Conservation (phyloP, 163 green algal genomes). For the Volvox carteri region DNA sequence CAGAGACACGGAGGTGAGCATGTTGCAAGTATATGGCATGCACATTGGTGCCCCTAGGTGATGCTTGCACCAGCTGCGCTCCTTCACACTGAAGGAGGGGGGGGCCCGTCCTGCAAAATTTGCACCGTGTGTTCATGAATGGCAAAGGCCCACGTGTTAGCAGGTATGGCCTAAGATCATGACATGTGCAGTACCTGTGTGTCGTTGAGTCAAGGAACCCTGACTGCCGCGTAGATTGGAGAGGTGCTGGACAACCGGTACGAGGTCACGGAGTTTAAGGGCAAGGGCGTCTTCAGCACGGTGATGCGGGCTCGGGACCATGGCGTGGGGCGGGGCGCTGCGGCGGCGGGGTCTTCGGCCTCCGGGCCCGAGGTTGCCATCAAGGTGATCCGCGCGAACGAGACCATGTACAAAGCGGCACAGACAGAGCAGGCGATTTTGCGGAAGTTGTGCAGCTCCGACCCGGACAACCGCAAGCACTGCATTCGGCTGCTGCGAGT, state of each 20-base stretch:
- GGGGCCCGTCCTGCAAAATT: too few relatives aligned
- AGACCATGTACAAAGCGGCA: slow-evolving; percentile 96
- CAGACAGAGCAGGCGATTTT: slow-evolving; percentile 92
- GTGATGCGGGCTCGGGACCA: slow-evolving; percentile 93
- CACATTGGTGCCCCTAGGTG: too few relatives aligned
- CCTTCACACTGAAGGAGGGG: too few relatives aligned
- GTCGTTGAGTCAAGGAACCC: too few relatives aligned
- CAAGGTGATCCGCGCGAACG: slow-evolving; percentile 96
- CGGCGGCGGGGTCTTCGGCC: neutral
- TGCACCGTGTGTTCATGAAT: too few relatives aligned
- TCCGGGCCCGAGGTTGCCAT: slow-evolving; percentile 71
- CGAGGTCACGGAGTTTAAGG: slow-evolving; percentile 89
- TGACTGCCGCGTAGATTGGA: slow-evolving; percentile 71
- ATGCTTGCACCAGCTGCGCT: too few relatives aligned
- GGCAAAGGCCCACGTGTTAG: too few relatives aligned
- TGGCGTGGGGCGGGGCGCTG: slow-evolving; percentile 17
- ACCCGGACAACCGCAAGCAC: slow-evolving; percentile 92
- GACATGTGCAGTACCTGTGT: too few relatives aligned
- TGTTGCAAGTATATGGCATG: too few relatives aligned
- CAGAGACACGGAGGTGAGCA: too few relatives aligned
- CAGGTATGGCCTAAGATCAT: too few relatives aligned
- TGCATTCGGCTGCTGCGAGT: slow-evolving; percentile 89
- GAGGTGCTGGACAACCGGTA: slow-evolving; percentile 93
- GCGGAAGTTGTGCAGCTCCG: slow-evolving; percentile 84
- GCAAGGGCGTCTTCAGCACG: slow-evolving; percentile 96